phyloP scores from a whole-genome alignment of 2,329 filamentous ascomycete genomes.

The Dichotomopilus funicola region DNA sequence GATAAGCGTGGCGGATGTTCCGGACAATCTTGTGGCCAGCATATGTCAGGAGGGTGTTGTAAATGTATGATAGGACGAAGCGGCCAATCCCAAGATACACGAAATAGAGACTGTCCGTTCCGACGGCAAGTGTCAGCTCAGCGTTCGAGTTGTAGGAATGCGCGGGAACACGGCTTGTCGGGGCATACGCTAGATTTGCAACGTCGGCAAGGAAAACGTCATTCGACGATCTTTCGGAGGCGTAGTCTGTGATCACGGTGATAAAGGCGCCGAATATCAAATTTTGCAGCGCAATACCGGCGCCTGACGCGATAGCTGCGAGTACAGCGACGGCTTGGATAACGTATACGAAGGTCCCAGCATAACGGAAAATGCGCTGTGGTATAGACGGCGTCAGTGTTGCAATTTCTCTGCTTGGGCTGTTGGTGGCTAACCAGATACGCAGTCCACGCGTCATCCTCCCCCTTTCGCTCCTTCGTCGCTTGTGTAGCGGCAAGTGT shows the following conservation, averaged over 20 bases:
- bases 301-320: conserved; percentile 37
- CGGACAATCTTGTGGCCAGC: conserved; percentile 26
- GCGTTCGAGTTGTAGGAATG: neutral
- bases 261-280: conserved; percentile 47
- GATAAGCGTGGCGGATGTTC: conserved; percentile 23
- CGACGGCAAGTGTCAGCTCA: neutral
- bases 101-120: conserved; percentile 36
- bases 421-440: conserved; percentile 9
- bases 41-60: conserved; percentile 25
- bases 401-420: neutral
- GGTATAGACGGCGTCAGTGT: neutral
- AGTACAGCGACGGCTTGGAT: conserved; percentile 16
- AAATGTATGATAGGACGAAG: conserved; percentile 40
- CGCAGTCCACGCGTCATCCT: conserved; percentile 5
- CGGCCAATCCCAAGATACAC: conserved; percentile 49
- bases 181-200: conserved; percentile 12
- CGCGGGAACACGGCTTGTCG: neutral
- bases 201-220: conserved; percentile 32
- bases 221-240: conserved; percentile 26
- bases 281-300: conserved; percentile 42
- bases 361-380: conserved; percentile 20
- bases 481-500: too few relatives aligned
- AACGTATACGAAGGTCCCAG: conserved; percentile 11
- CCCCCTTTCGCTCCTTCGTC: neutral
- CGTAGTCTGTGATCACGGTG: conserved; percentile 39